These are phyloP conservation scores for Tulasnella calospora DNA, from an alignment of 768 basidiomycete species.

Conservation along the genomic window DNA sequence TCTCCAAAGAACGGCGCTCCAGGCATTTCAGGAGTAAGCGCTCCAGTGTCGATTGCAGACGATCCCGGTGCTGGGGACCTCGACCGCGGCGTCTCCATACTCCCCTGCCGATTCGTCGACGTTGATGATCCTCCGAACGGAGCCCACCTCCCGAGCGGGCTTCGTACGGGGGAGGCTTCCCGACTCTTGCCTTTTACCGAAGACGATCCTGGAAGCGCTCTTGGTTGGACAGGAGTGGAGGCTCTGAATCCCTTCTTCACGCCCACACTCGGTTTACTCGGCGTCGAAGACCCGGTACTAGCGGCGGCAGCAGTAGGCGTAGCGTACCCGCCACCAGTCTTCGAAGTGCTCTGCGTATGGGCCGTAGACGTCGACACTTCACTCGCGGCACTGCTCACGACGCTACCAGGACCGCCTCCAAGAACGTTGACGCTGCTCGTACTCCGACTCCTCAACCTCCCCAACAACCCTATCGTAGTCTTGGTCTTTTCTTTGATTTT, in stretches of 20 bases:
- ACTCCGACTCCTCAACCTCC: conserved; percentile 20
- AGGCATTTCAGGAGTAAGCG: not conserved
- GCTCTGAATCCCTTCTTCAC: conserved; percentile 13
- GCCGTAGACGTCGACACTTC: conserved; percentile 2
- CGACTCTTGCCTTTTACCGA: conserved; percentile 1
- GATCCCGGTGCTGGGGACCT: conserved; percentile 10
- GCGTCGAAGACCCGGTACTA: not conserved
- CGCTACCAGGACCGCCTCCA: not conserved
- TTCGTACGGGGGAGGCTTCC: not conserved
- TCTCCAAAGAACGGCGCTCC: not conserved
- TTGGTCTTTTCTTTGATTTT: conserved; percentile 36
- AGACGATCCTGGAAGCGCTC: not conserved
- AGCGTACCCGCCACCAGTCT: not conserved
- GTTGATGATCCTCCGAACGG: conserved; percentile 6
- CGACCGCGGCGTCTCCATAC: conserved; percentile 17
- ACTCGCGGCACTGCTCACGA: not conserved
- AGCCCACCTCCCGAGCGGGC: conserved; percentile 15
- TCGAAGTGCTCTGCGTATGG: not conserved
- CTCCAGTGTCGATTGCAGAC: not conserved
- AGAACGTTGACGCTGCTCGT: conserved; percentile 25
- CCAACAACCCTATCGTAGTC: conserved; percentile 26
- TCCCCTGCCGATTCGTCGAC: not conserved
- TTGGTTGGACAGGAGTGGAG: conserved; percentile 8
- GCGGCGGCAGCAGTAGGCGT: conserved; percentile 2
- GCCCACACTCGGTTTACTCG: not conserved